Base-by-base conservation (phyloP, 768 basidiomycete genomes). In the Leccinum olivaceopallidum region DNA sequence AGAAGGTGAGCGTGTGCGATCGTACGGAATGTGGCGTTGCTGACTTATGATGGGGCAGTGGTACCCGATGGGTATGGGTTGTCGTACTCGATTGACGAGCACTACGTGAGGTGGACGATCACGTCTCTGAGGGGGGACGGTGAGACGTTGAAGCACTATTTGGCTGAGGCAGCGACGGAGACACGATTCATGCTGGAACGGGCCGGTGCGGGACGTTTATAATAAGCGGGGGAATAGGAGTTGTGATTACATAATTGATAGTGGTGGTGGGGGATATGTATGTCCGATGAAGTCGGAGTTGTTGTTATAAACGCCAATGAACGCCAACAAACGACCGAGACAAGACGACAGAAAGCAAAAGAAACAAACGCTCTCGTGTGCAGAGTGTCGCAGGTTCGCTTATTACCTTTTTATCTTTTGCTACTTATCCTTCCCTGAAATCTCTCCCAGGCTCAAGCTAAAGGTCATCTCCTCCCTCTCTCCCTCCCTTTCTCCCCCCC, bases 61-160 rank as follows among this genome's bases (percentile, higher is more conserved):
- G 95, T 97, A 0, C 82, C 86, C 1, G 93, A 96, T 64, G 96
- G 95, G 4, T 96, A 92, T 68, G 96, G 96, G 20, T 75, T 98
- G 32, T 85, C 92, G 34, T 98, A 99, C 75, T 81, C 92, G 4
- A 95, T 99, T 69, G 91, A 88, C 34, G 86, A 92, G 60, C 76
- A 87, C 55, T 88, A 88, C 65, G 84, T 98, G 58, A 86, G 92
- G 53, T 98, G 94, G 93, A 94, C 91, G 55, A 88, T 97, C 65
- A 96, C 95, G 65, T 89, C 88, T 57, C 63, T 81, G 65, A 88
- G 85, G 75, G 49, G 78, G 54, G 71, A 79, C 36, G 83, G 82
- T 53, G 83, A 28, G 18, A 52, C 77, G 74, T 76, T 85, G 67
- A 83, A 78, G 71, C 85, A 92, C 66, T 92, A 87, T 69, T 76